These are phyloP conservation scores for Prunella vulgaris DNA, from an alignment of 257 asterid genomes.

Conservation along the genomic window DNA sequence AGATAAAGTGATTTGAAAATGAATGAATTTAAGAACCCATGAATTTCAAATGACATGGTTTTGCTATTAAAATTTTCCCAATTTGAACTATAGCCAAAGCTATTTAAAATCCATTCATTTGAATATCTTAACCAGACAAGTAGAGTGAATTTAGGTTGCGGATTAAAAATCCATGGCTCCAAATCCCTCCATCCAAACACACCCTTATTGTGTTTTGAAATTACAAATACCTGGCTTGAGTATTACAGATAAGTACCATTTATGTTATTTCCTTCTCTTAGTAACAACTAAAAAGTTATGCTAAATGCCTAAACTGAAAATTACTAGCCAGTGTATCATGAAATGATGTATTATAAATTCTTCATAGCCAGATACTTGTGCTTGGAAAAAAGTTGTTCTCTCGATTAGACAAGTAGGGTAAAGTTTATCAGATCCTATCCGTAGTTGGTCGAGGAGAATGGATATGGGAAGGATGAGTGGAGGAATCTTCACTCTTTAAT, in stretches of 20 bases:
- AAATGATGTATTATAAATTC: not conserved
- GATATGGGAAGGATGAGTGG: not conserved
- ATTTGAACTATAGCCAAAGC: too few species aligned
- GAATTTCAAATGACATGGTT: too few species aligned
- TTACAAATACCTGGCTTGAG: not conserved
- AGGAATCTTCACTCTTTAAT: not conserved
- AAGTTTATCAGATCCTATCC: not conserved
- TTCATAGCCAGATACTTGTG: conserved; percentile 2
- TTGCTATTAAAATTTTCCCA: too few species aligned
- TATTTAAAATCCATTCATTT: too few species aligned
- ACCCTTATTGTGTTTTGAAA: not conserved
- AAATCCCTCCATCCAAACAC: too few species aligned
- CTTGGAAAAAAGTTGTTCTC: not conserved
- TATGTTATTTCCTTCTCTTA: not conserved
- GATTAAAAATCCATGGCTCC: too few species aligned
- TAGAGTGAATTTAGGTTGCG: too few species aligned
- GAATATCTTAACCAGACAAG: too few species aligned
- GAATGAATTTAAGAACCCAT: too few species aligned
- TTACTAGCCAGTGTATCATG: not conserved
- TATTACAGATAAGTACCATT: not conserved
- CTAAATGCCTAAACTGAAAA: not conserved
- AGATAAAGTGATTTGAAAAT: too few species aligned
- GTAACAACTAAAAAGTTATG: conserved; percentile 3
- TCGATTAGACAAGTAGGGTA: not conserved
- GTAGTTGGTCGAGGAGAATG: not conserved